Evolutionary conservation across 1,284 basidiomycete species (phyloP).

Genomic region (Marasmius sp.): DNA sequence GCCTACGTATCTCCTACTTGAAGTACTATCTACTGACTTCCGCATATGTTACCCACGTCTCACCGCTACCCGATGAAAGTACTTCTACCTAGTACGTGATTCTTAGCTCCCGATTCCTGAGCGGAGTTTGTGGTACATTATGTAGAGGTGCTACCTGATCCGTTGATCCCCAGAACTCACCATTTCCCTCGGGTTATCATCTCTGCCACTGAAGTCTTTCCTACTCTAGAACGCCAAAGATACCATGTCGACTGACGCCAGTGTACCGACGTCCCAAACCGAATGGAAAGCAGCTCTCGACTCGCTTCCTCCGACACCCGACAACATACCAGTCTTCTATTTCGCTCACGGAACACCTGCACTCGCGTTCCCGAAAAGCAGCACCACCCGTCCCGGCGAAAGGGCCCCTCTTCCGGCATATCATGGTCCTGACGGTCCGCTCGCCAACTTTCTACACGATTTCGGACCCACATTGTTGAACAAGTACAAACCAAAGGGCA

Average conservation of each 20-base stretch:
- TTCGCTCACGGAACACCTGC: constrained; percentile 71
- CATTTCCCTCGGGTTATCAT: too few species aligned
- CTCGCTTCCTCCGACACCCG: constrained; percentile 56
- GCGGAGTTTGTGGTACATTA: too few species aligned
- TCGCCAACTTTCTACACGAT: constrained; percentile 62
- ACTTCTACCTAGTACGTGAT: too few species aligned
- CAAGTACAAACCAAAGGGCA: constrained; percentile 74
- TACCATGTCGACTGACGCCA: neutral
- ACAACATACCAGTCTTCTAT: constrained; percentile 72
- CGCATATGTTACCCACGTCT: too few species aligned
- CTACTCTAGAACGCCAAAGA: too few species aligned
- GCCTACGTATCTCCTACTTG: too few species aligned
- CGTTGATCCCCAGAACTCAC: too few species aligned
- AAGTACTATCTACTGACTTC: too few species aligned
- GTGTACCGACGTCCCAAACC: constrained; percentile 24
- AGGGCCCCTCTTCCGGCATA: constrained; percentile 26
- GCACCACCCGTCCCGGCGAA: neutral
- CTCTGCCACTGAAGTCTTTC: too few species aligned
- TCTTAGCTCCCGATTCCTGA: too few species aligned
- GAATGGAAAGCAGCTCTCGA: constrained; percentile 62
- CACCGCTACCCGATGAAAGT: too few species aligned
- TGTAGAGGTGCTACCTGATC: too few species aligned
- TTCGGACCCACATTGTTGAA: constrained; percentile 66
- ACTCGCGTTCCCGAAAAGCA: constrained; percentile 39
- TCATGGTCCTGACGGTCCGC: constrained; percentile 52